Conservation (phyloP, 75 land plant species). For the Chamaecyparis obtusa region DNA sequence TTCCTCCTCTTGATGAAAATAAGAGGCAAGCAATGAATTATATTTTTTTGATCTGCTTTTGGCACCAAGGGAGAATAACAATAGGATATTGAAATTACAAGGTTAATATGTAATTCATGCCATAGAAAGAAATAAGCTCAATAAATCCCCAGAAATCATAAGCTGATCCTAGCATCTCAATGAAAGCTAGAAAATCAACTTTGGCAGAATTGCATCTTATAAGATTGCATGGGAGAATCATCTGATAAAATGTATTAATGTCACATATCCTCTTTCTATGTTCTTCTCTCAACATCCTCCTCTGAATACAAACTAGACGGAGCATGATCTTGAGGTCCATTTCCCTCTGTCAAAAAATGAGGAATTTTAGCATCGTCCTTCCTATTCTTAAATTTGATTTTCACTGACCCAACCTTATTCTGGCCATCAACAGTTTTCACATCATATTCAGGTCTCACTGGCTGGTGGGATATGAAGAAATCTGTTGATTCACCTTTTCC, state of each 20-base stretch:
- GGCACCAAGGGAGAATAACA: not conserved
- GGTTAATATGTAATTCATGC: not conserved
- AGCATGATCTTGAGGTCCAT: slow-evolving; percentile 6
- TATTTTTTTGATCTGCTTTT: not conserved
- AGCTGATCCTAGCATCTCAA: not conserved
- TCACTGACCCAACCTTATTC: not conserved
- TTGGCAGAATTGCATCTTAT: not conserved
- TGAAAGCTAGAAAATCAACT: not conserved
- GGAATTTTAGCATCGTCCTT: not conserved
- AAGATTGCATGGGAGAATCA: not conserved
- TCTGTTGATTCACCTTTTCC: slow-evolving; percentile 1
- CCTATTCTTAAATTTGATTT: slow-evolving; percentile 9
- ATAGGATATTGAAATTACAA: not conserved
- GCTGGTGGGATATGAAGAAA: not conserved
- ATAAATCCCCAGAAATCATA: not conserved
- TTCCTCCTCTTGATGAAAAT: not conserved
- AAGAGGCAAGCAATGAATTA: not conserved
- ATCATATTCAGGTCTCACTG: slow-evolving; percentile 10
- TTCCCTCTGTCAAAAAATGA: not conserved
- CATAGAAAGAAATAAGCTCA: not conserved
- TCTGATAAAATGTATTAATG: too few species aligned
- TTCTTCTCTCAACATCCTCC: not conserved
- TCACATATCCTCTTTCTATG: not conserved
- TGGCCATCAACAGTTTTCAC: not conserved
- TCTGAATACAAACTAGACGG: slow-evolving; percentile 6